Conservation (phyloP, 2,329 filamentous ascomycete genomes). For the Penicillium frequentans region DNA sequence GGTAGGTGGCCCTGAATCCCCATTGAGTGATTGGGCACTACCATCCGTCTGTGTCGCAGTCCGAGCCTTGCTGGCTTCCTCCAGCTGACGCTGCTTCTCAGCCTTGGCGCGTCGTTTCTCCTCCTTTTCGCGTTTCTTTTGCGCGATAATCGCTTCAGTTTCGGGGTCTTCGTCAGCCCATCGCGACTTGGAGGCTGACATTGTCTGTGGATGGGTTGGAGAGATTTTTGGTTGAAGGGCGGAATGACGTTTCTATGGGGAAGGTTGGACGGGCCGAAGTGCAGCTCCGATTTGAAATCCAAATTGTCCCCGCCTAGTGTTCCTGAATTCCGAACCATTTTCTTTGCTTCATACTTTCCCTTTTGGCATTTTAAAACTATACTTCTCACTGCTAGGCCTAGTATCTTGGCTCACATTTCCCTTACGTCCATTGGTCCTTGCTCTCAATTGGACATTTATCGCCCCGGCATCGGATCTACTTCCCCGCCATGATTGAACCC, state of each 20-base stretch:
- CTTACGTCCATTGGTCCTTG: not conserved
- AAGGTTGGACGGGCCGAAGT: slow-evolving; percentile 22
- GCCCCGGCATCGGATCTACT: slow-evolving; percentile 10
- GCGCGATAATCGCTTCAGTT: slow-evolving; percentile 65
- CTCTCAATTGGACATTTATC: not conserved
- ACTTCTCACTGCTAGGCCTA: not conserved
- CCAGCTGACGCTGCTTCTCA: slow-evolving; percentile 72
- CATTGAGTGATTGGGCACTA: slow-evolving; percentile 22
- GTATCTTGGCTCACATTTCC: not conserved
- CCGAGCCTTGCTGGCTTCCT: slow-evolving; percentile 50
- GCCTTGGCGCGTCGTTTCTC: slow-evolving; percentile 82
- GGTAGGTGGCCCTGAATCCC: slow-evolving; percentile 49
- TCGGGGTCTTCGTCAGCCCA: slow-evolving; percentile 89
- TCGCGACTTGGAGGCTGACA: slow-evolving; percentile 69
- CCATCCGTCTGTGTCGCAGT: slow-evolving; percentile 30
- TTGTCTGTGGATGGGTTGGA: slow-evolving; percentile 30
- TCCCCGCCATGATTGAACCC: slow-evolving; percentile 43
- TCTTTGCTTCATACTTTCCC: not conserved
- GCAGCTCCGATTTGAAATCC: slow-evolving; percentile 35
- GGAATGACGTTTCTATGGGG: slow-evolving; percentile 28
- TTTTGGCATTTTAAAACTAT: slow-evolving; percentile 4
- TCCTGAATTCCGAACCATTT: not conserved
- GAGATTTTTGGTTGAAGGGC: slow-evolving; percentile 3
- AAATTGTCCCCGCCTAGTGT: slow-evolving; percentile 21
- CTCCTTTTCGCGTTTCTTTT: slow-evolving; percentile 78